phyloP scores from a whole-genome alignment of 495 filamentous ascomycete genomes.

The Jackrogersella minutella region DNA sequence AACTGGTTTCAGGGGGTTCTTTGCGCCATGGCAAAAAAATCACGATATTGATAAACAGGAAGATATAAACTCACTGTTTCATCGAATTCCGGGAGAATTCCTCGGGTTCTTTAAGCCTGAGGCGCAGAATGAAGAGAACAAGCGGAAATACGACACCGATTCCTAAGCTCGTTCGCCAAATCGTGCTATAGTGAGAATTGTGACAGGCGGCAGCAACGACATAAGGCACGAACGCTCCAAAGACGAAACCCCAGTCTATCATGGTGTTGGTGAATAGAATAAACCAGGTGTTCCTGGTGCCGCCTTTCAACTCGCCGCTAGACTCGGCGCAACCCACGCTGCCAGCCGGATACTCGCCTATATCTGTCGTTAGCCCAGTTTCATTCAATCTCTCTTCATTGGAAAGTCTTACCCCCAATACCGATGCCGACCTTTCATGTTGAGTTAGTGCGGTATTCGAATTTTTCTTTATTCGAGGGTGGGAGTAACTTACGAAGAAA shows the following conservation, averaged over 20 bases:
- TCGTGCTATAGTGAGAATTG: conserved; percentile 73
- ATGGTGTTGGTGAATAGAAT: conserved; percentile 91
- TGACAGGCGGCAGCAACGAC: conserved; percentile 73
- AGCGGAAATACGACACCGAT: conserved; percentile 82
- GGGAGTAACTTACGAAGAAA: conserved; percentile 71
- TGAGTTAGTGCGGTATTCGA: conserved; percentile 2
- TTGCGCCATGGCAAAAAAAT: neutral
- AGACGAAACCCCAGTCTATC: conserved; percentile 83
- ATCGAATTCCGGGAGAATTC: conserved; percentile 72
- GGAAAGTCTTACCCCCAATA: conserved; percentile 75
- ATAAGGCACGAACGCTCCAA: conserved; percentile 75
- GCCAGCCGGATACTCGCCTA: conserved; percentile 87
- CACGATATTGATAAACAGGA: neutral
- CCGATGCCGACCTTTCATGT: conserved; percentile 57
- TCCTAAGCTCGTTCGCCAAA: conserved; percentile 79
- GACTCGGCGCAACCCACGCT: conserved; percentile 85
- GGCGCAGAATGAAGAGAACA: conserved; percentile 74
- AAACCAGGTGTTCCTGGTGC: conserved; percentile 89
- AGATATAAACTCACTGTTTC: conserved; percentile 38
- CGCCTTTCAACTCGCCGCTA: conserved; percentile 78
- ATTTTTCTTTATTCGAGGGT: neutral
- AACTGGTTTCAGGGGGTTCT: neutral
- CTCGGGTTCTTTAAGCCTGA: conserved; percentile 83
- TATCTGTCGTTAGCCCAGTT: conserved; percentile 67
- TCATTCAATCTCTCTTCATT: conserved; percentile 69